A percentile compares a stretch with the other conserved stretches of the same genome.
Conservation (phyloP, 2,329 filamentous ascomycete genomes). For the Colletotrichum sp. region DNA sequence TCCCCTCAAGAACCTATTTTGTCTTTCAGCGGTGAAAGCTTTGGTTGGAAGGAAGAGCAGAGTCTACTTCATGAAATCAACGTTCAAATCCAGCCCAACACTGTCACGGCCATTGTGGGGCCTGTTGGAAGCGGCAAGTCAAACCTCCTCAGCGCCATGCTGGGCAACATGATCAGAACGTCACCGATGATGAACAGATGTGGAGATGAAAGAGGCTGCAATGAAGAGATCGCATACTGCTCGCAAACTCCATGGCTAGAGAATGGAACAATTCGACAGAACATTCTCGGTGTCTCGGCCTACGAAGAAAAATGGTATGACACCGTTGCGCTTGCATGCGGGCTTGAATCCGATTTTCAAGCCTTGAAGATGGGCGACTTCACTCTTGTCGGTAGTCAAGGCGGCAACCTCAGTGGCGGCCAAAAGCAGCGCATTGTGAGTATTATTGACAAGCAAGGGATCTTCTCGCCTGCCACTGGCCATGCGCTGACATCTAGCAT, state of each 20-base stretch:
- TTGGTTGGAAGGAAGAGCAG: slow-evolving; percentile 1
- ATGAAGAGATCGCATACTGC: neutral
- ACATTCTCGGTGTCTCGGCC: neutral
- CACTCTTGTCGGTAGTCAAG: neutral
- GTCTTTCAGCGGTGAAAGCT: neutral
- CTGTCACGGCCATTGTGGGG: slow-evolving; percentile 7
- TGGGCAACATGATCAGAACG: neutral
- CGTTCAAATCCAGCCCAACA: neutral
- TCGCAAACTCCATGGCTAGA: slow-evolving; percentile 9
- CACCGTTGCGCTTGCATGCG: neutral
- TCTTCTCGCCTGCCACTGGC: neutral
- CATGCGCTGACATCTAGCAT: neutral
- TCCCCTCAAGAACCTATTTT: neutral
- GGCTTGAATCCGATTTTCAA: neutral
- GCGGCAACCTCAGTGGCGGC: neutral
- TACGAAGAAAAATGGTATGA: slow-evolving; percentile 6
- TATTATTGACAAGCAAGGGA: neutral
- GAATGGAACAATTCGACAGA: neutral
- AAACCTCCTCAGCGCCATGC: neutral
- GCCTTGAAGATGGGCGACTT: neutral
- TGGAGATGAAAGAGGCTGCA: rapidly evolving
- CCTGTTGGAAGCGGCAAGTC: slow-evolving; percentile 20
- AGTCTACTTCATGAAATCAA: neutral
- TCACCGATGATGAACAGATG: neutral
- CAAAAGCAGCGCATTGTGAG: slow-evolving; percentile 16